Conservation (phyloP, 805 yeast species). For the Lipomyces yamadae region DNA sequence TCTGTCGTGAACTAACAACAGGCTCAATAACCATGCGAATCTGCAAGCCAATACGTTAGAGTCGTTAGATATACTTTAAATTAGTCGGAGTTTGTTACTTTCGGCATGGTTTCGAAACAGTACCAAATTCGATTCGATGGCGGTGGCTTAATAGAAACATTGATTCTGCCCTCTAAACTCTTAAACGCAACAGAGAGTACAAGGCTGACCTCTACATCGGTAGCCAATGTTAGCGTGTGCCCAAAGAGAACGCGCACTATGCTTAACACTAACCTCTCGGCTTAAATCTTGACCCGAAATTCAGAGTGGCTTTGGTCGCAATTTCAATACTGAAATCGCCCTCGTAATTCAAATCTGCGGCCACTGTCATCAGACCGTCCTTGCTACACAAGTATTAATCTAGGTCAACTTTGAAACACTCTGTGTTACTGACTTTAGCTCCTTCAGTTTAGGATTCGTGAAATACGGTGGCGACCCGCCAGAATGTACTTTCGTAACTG, state of each 20-base stretch:
- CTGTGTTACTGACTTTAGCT: constrained; percentile 51
- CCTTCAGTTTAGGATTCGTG: constrained; percentile 70
- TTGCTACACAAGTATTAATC: constrained; percentile 48
- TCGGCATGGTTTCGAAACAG: constrained; percentile 78
- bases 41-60: constrained; percentile 7
- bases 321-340: constrained; percentile 80
- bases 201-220: constrained; percentile 63
- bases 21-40: constrained; percentile 67
- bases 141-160: constrained; percentile 78
- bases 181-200: constrained; percentile 70
- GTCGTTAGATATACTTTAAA: background rate
- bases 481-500: constrained; percentile 69
- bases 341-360: constrained; percentile 65
- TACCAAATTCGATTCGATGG: constrained; percentile 94
- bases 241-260: background rate
- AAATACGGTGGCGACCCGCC: constrained; percentile 83
- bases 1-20: constrained; percentile 80
- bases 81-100: constrained; percentile 3
- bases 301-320: constrained; percentile 77
- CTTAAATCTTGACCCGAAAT: constrained; percentile 75
- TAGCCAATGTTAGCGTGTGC: background rate
- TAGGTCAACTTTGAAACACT: background rate
- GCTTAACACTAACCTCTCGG: constrained; percentile 46
- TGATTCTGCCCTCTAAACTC: constrained; percentile 72
- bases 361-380: constrained; percentile 73